Evolutionary conservation across 2,329 filamentous ascomycete species (phyloP), one percentile per base, ranked within the genome.

Genomic region (Fusarium euwallaceae): DNA sequence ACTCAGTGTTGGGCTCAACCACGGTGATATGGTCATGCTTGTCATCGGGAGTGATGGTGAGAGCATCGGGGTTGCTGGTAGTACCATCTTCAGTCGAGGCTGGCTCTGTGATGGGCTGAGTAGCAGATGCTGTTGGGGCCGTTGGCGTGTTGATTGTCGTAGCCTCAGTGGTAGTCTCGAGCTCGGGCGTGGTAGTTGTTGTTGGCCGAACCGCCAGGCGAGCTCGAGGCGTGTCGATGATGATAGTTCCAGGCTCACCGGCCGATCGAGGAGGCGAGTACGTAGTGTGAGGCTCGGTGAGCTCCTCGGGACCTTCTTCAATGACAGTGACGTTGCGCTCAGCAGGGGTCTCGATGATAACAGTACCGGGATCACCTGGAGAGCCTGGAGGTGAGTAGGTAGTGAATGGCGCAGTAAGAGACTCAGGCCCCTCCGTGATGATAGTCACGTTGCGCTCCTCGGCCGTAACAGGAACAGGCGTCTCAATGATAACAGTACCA

Each of bases 401-500:
- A 8, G 72, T 75, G 16, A 66, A 72, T 1, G 74, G 62, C 0
- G 69, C 65, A 1, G 72, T 74, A 24, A 74, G 65, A 9, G 72
- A 72, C n/a, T 59, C 61, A 12, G 71, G 36, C 6, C 68, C 74
- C n/a, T 74, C 64, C 1, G 65, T 72, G 17, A 56, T 55, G 20
- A 63, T 53, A 5, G 72, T 74, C 29, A 70, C 60, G 6, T 74
- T 74, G 34, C 55, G 32, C 16, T 59, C 55, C 24, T 65, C 61
- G 3, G 43, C 27, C 2, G 67, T 63, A 2, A 43, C 41, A 17
- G 71, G 61, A 4, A 68, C 67, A 16, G 67, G 71, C 9, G 71
- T 74, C 43, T 74, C 71, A 4, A 74, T 65, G 16, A 74, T 65
- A 4, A 74, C 61, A 2, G 72, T 74, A 2, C 72, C 72, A 24